Evolutionary conservation across 257 asterid species (phyloP).

Genomic region (Rhazya stricta): DNA sequence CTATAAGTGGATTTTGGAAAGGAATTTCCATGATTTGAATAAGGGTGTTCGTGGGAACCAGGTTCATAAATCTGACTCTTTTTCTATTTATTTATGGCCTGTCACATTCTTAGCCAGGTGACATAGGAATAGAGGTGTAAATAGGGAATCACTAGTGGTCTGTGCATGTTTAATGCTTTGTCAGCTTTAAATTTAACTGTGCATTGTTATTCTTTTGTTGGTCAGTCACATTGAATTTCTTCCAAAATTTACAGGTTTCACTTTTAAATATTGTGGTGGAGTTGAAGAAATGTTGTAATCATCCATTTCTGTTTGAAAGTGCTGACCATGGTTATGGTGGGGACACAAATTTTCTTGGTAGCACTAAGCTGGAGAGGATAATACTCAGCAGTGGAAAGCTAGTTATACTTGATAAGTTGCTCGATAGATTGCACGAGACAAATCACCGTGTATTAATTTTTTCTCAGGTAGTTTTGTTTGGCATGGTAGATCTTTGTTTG

Average conservation of each 20-base stretch:
- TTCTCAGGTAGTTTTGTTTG: slow-evolving; percentile 67
- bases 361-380: slow-evolving; percentile 80
- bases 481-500: neutral
- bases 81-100: no score
- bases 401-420: slow-evolving; percentile 89
- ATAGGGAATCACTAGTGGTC: neutral
- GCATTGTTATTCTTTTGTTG: neutral
- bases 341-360: slow-evolving; percentile 69
- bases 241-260: slow-evolving; percentile 66
- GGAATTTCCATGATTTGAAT: slow-evolving; percentile 93
- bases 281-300: slow-evolving; percentile 99
- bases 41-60: slow-evolving; percentile 99
- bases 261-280: slow-evolving; percentile 98
- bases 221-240: neutral
- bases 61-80: slow-evolving; percentile 33
- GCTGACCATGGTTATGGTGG: slow-evolving; percentile 99
- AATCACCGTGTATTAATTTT: slow-evolving; percentile 93
- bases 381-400: slow-evolving; percentile 97
- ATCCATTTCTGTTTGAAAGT: slow-evolving; percentile 96
- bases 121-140: neutral
- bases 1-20: slow-evolving; percentile 98
- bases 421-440: slow-evolving; percentile 78
- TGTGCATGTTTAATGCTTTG: neutral
- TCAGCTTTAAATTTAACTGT: neutral
- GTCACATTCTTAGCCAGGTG: no score